Evolutionary conservation across 169 alveolate genomes (phyloP), one percentile per base, ranked within the genome.

Genomic region (Cyclospora cayetanensis): DNA sequence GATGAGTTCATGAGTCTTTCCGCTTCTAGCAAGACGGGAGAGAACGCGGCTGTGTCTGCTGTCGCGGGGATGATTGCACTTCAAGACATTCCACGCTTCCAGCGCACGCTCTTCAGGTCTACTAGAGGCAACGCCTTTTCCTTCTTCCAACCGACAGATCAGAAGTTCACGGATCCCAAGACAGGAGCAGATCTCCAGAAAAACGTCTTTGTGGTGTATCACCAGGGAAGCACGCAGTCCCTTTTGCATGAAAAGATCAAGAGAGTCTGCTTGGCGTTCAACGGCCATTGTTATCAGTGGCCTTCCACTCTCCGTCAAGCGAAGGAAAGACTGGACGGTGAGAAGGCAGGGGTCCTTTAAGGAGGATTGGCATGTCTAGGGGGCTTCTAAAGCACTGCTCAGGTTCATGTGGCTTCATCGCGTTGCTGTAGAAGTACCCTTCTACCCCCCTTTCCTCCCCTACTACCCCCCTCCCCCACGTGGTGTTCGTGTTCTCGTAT

Each of bases 61-160:
- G 94, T 97, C 50, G 97, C 98, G 27, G 99, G 99, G 0, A 97
- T 98, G 7, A 96, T 98, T 77, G 95, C 97, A 89, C 96, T 74
- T 25, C 31, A 46, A 27, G 86, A 68, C 31, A 50, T 86, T 27
- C 63, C 82, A 94, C 79, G 96, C 65, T 98, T 98, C 93, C 97
- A 99, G 68, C 96, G 99, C 84, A 97, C 99, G 66, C 94, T 99
- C 4, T 98, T 99, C 95, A 97, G 99, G 92, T 97, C 99, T 0
- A 97, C 99, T 79, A 94, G 99, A 77, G 99, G 99, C 2, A 99
- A 98, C 80, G 98, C 99, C 39, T 96, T 97, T 94, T 96, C 98
- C 31, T 95, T 94, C 70, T 97, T 98, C 84, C 97, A 95, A 84
- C 98, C 98, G 55, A 96, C 97, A 27, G 96, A 96, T 41, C 97